Conservation (phyloP, 2,329 filamentous ascomycete species). For the Aspergillus chevalieri region DNA sequence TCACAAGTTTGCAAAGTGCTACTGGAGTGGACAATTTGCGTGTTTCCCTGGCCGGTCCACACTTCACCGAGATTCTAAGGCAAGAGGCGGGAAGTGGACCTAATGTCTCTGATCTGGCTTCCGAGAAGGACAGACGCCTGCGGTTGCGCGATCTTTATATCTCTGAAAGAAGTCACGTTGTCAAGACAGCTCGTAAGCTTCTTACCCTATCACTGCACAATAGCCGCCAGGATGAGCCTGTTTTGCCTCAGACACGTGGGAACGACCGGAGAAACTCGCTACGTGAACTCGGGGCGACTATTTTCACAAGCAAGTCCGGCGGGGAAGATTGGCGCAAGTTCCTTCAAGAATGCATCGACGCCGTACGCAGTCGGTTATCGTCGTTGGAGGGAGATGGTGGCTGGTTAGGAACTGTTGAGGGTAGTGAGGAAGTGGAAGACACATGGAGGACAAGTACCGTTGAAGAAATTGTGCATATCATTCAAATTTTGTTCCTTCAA, state of each 20-base stretch:
- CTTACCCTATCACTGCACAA: conserved; percentile 28
- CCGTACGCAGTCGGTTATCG: conserved; percentile 27
- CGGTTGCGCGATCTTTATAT: conserved; percentile 68
- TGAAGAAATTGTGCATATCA: conserved; percentile 65
- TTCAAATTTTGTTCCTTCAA: conserved; percentile 67
- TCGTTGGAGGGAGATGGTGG: conserved; percentile 30
- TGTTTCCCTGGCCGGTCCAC: conserved; percentile 47
- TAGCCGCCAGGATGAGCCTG: conserved; percentile 11
- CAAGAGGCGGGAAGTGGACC: conserved; percentile 18
- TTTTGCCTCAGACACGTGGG: conserved; percentile 3
- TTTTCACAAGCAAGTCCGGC: conserved; percentile 26
- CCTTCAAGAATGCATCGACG: conserved; percentile 29
- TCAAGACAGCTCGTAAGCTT: conserved; percentile 55
- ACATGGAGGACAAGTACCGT: conserved; percentile 60
- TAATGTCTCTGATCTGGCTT: conserved; percentile 50
- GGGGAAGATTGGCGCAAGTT: conserved; percentile 21
- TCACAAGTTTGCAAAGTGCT: conserved; percentile 67
- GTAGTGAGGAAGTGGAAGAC: conserved; percentile 53
- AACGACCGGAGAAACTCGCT: conserved; percentile 15
- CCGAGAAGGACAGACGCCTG: conserved; percentile 55
- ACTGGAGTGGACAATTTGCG: conserved; percentile 59
- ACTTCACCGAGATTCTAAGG: conserved; percentile 29
- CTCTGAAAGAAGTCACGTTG: conserved; percentile 62
- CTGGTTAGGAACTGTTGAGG: conserved; percentile 44
- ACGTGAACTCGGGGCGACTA: conserved; percentile 20